Evolutionary conservation across 805 yeast species (phyloP), one percentile per base, ranked within the genome.

Genomic region (Debaryomyces tyrocola): DNA sequence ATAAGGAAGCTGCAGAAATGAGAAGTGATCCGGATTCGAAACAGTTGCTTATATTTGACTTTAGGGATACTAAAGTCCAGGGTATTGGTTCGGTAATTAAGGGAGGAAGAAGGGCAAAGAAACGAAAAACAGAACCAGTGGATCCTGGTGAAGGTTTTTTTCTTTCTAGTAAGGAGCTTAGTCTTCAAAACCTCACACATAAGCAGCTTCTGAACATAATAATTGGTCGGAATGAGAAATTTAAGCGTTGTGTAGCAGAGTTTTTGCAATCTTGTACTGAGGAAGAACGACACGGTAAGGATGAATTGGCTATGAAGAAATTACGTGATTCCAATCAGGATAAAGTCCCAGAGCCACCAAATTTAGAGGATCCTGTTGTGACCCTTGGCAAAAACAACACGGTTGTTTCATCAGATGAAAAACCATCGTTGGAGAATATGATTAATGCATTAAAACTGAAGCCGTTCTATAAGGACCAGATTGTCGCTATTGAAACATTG

Each of bases 11-110:
- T 35, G 65, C 69, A 9, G 85, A 80, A 65, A 69, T 37, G 44
- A 63, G 8, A 67, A 66, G 3, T 50, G 12, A 62, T 61, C 11
- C 59, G 56, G 60, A 58, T 9, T 62, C 72, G 0, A 71, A 75
- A 17, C 90, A 84, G 52, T 57, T 87, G 7, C 69, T 91, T 21
- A 72, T 88, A 1, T 86, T 91, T 58, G 91, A 86, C 52, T 88
- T 91, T 62, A 73, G 80, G 14, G 96, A 91, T 62, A 87, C 86
- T 11, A 56, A 78, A 70, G 55, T 80, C 69, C 53, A 79, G 73
- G 71, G 77, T 69, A 36, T 77, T 63, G 67, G 70, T 0, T 60
- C 70, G 5, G 53, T 55, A 0, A 44, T 62, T 14, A 62, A 58
- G 52, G 71, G 60, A 38, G 45, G 37, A 27, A 46, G 51, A 18